These are phyloP conservation scores for Pyrenophora graminea DNA, from an alignment of 2,329 filamentous ascomycete genomes.

Conservation along the genomic window DNA sequence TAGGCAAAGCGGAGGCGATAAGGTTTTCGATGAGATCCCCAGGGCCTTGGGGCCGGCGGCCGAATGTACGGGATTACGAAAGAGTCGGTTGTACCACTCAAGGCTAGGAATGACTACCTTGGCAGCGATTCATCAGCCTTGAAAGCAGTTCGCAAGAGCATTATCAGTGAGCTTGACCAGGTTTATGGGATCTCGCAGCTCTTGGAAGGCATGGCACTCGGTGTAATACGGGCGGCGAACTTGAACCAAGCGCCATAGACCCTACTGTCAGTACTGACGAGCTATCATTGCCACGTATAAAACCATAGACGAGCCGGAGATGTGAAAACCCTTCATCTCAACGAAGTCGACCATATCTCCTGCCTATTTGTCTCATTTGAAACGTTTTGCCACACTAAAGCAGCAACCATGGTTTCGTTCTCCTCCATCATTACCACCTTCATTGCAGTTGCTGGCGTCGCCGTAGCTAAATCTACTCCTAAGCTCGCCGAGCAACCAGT, in stretches of 20 bases:
- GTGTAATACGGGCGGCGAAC: background rate
- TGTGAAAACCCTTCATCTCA: background rate
- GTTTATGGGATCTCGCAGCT: conserved; percentile 10
- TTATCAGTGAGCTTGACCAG: conserved; percentile 10
- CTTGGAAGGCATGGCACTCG: conserved; percentile 26
- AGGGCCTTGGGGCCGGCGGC: conserved; percentile 15
- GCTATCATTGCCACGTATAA: background rate
- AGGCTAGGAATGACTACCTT: background rate
- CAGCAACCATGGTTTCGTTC: conserved; percentile 28
- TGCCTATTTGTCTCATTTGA: background rate
- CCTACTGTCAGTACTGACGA: background rate
- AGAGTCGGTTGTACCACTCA: conserved; percentile 7
- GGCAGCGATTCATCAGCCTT: background rate
- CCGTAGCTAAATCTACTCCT: conserved; percentile 22
- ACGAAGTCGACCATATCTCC: background rate
- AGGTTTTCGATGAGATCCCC: background rate
- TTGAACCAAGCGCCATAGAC: background rate
- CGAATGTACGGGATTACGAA: conserved; percentile 1
- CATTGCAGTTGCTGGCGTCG: conserved; percentile 20
- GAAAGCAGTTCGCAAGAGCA: conserved; percentile 1
- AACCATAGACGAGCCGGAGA: background rate
- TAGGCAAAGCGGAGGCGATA: background rate
- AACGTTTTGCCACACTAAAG: no score
- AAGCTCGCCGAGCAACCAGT: conserved; percentile 33
- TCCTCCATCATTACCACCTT: conserved; percentile 26